These are phyloP conservation scores for Incumbomyces lentus DNA, from an alignment of 2,329 filamentous ascomycete genomes.

Conservation along the genomic window DNA sequence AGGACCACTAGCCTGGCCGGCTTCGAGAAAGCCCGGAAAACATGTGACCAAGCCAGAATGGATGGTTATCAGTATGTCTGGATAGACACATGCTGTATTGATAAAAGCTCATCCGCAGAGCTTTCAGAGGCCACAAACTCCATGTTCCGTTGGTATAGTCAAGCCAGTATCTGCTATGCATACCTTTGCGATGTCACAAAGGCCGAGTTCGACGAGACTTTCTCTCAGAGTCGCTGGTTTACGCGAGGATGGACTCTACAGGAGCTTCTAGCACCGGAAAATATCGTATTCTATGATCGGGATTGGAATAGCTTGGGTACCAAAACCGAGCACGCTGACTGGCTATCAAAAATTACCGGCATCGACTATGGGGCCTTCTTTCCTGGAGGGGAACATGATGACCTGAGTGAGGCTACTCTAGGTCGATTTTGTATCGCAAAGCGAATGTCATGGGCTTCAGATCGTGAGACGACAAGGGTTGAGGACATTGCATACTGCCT, in stretches of 20 bases:
- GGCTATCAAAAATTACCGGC: constrained; percentile 20
- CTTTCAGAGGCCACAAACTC: constrained; percentile 13
- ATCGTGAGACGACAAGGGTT: constrained; percentile 16
- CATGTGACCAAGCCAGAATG: not conserved
- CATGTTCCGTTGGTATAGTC: constrained; percentile 15
- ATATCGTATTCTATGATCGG: constrained; percentile 23
- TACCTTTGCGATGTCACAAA: constrained; percentile 5
- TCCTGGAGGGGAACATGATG: too few species aligned
- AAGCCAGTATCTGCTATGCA: constrained; percentile 11
- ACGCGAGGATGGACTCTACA: constrained; percentile 21
- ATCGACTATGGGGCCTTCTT: constrained; percentile 18
- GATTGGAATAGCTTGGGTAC: constrained; percentile 19
- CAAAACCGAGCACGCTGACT: constrained; percentile 18
- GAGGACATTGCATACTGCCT: constrained; percentile 26
- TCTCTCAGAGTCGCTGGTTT: constrained; percentile 13
- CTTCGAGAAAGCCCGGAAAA: constrained; percentile 4
- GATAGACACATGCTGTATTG: constrained; percentile 22
- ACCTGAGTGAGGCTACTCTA: not conserved
- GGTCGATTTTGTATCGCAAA: not conserved
- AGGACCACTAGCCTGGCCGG: not conserved
- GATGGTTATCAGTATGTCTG: constrained; percentile 19
- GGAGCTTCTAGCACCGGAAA: constrained; percentile 21
- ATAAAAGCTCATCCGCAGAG: constrained; percentile 20
- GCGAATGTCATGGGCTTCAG: constrained; percentile 18
- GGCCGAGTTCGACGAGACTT: not conserved